Conservation (phyloP, 768 basidiomycete species). For the Clitopilus hobsonii region DNA sequence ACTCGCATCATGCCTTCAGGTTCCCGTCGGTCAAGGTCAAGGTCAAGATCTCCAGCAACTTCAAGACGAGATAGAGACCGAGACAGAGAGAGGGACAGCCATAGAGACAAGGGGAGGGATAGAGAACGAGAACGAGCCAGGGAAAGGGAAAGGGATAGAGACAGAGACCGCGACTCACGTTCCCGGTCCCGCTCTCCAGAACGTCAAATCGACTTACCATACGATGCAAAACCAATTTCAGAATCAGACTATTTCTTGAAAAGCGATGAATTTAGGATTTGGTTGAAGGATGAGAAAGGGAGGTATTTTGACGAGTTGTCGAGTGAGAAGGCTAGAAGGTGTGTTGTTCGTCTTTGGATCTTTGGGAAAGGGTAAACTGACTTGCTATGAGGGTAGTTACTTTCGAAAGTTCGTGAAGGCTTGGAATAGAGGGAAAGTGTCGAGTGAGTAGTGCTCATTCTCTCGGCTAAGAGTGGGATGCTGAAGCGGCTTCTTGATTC, state of each 20-base stretch:
- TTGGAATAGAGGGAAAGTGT: conserved; percentile 79
- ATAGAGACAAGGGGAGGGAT: no score
- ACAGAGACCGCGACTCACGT: no score
- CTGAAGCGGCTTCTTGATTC: background rate
- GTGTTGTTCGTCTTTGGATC: conserved; percentile 18
- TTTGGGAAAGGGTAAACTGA: conserved; percentile 20
- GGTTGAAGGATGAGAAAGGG: conserved; percentile 70
- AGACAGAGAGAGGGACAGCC: no score
- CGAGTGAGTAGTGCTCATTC: conserved; percentile 37
- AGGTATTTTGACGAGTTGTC: conserved; percentile 86
- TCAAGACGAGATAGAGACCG: no score
- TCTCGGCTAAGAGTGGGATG: background rate
- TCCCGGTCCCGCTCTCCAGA: conserved; percentile 41
- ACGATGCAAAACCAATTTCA: conserved; percentile 56
- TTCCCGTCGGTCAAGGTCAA: no score
- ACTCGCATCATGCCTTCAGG: conserved; percentile 34
- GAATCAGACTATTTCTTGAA: conserved; percentile 89
- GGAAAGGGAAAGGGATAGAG: no score
- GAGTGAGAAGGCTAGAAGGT: conserved; percentile 78
- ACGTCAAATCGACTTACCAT: conserved; percentile 41
- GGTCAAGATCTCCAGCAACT: conserved; percentile 27
- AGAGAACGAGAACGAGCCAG: no score
- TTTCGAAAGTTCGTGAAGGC: conserved; percentile 92
- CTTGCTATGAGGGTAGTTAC: conserved; percentile 55
- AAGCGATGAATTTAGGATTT: conserved; percentile 79